Base-by-base conservation (phyloP, 805 yeast genomes). In the Candida alai region DNA sequence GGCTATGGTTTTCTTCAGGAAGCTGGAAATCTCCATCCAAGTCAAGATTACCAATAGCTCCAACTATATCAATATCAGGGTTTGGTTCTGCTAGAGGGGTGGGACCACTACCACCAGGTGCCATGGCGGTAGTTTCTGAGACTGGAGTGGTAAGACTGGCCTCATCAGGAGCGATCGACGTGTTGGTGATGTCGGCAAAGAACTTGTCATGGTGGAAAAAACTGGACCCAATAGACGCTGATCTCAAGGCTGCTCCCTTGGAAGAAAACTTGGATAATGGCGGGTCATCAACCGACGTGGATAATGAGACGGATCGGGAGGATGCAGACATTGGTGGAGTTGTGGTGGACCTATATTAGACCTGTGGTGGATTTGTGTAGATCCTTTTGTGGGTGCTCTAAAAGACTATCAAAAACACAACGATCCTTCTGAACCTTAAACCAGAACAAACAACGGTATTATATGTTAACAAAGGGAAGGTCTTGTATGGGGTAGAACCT, bases 1-100 rank as follows among this genome's bases (percentile, higher is more conserved):
- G n/a, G n/a, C n/a, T n/a, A 6, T 19, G 8, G 6, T 22, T 11
- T 16, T 20, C 18, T 12, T 15, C 11, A 19, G 11, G 31, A 11
- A 20, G 21, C 2, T 26, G 20, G 21, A 15, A 28, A 21, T 69
- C 66, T n/a, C 57, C 68, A 33, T 62, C 74, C 36, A 73, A 56
- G 47, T 70, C 64, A 29, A 73, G 55, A 25, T 66, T 65, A 30
- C 65, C 67, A 26, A 73, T 51, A 14, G 76, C 76, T 11, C 73
- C 72, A 18, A 67, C 73, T 28, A 73, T 62, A 40, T 72, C 76
- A 47, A 65, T 54, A 18, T 55, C 60, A 16, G 42, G 11, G 24
- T 12, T 22, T n/a, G 23, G 23, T 21, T 21, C 11, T 9, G 23
- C 9, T 9, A 16, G 15, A 16, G 17, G 11, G 11, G 24, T 8